Percentiles rank a stretch among this genome's conserved stretches.
These are phyloP conservation scores for Chaetomiaceae sp. DNA, from an alignment of 2,329 filamentous ascomycete species.

Conservation along the genomic window DNA sequence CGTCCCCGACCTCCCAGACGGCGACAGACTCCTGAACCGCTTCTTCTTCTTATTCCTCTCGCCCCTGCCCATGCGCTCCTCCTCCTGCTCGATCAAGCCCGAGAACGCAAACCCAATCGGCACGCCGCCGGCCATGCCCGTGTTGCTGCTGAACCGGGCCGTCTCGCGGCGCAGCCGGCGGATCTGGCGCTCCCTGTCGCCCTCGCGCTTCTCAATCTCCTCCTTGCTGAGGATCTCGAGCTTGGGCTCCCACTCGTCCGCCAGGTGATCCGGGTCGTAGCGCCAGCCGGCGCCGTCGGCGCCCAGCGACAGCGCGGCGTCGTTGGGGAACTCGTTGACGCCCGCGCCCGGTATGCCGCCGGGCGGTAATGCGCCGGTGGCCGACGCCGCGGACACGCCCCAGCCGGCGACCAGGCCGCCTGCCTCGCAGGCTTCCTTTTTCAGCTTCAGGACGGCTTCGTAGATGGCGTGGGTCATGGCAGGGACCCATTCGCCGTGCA, in stretches of 20 bases:
- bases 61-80: conserved; percentile 85
- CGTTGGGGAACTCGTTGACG: conserved; percentile 71
- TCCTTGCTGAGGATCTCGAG: conserved; percentile 82
- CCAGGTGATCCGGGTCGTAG: conserved; percentile 87
- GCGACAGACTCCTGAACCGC: conserved; percentile 83
- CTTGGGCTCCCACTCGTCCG: conserved; percentile 78
- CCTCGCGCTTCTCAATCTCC: conserved; percentile 95
- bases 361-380: too few relatives aligned
- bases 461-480: conserved; percentile 96
- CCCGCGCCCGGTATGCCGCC: conserved; percentile 46
- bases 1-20: conserved; percentile 59
- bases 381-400: conserved; percentile 37
- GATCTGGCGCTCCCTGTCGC: conserved; percentile 87
- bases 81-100: conserved; percentile 52
- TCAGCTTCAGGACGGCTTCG: conserved; percentile 83
- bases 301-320: conserved; percentile 55
- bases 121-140: conserved; percentile 73
- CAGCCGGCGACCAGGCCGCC: conserved; percentile 76
- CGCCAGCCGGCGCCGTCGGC: conserved; percentile 70
- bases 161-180: conserved; percentile 83
- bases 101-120: conserved; percentile 52
- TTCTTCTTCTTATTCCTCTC: conserved; percentile 95
- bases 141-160: conserved; percentile 81
- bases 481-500: conserved; percentile 88
- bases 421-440: conserved; percentile 94